phyloP scores from a whole-genome alignment of 371 early-diverging fungal species.

The Cokeromyces recurvatus region DNA sequence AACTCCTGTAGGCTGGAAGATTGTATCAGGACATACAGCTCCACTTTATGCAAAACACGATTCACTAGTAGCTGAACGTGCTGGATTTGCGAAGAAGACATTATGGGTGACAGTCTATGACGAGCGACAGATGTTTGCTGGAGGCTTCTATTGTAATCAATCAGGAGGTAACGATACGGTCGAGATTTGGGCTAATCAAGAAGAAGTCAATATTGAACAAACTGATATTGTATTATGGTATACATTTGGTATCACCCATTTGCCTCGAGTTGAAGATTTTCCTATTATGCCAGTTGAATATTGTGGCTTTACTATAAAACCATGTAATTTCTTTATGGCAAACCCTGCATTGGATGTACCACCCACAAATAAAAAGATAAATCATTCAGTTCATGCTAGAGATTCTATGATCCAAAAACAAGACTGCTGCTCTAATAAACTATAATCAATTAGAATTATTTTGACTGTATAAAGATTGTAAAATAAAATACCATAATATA shows the following conservation, averaged over 20 bases:
- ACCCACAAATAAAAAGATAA: slow-evolving; percentile 37
- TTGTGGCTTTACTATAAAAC: slow-evolving; percentile 46
- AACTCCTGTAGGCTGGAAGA: slow-evolving; percentile 44
- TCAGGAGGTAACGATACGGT: slow-evolving; percentile 33
- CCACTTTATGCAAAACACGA: slow-evolving; percentile 40
- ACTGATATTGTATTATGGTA: slow-evolving; percentile 49
- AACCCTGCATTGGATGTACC: slow-evolving; percentile 51
- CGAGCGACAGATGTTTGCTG: slow-evolving; percentile 48
- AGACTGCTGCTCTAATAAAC: slow-evolving; percentile 31
- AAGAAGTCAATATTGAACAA: slow-evolving; percentile 25
- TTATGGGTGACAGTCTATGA: slow-evolving; percentile 52
- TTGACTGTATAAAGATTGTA: too few relatives aligned
- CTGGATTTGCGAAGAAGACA: slow-evolving; percentile 46
- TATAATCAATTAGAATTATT: too few relatives aligned
- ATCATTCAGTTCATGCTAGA: slow-evolving; percentile 33
- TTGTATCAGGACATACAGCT: slow-evolving; percentile 26
- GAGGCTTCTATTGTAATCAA: slow-evolving; percentile 52
- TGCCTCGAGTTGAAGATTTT: slow-evolving; percentile 52
- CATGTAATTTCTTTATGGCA: slow-evolving; percentile 45
- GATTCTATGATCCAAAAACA: slow-evolving; percentile 15
- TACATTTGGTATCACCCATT: slow-evolving; percentile 50
- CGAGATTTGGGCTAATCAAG: slow-evolving; percentile 32
- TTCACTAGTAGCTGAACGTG: slow-evolving; percentile 45
- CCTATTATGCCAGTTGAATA: slow-evolving; percentile 52
- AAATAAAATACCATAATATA: too few relatives aligned